Conservation (phyloP, 306 rosid genomes). For the Psophocarpus tetragonolobus region DNA sequence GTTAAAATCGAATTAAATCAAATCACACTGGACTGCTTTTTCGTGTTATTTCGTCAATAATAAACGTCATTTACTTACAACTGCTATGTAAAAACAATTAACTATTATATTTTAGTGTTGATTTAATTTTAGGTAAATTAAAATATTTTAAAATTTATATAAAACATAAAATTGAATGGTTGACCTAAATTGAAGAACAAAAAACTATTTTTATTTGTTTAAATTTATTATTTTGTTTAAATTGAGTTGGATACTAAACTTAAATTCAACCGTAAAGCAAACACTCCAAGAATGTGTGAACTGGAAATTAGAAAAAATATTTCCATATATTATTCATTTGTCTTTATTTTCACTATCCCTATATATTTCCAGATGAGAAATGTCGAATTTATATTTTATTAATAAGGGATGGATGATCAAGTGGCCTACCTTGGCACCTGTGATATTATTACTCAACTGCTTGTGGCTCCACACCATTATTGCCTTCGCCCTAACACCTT, state of each 20-base stretch:
- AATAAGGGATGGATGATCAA: not conserved
- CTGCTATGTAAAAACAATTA: no score
- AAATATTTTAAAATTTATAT: no score
- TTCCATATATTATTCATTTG: not conserved
- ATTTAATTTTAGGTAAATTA: no score
- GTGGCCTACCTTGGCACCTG: not conserved
- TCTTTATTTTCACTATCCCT: not conserved
- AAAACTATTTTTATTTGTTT: no score
- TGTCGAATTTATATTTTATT: no score
- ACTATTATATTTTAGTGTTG: no score
- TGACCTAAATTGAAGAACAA: not conserved
- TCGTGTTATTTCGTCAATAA: no score
- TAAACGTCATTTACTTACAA: no score
- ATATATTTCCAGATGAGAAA: not conserved
- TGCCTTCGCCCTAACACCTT: not conserved
- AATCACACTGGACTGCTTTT: no score
- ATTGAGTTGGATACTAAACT: no score
- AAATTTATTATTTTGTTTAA: not conserved
- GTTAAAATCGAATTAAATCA: no score
- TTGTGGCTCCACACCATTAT: not conserved
- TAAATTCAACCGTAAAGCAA: not conserved
- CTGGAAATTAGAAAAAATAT: not conserved
- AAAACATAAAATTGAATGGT: not conserved
- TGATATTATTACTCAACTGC: slow-evolving; percentile 5
- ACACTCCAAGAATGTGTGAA: not conserved